phyloP scores from a whole-genome alignment of 805 yeast species.

The Candida gorgasii region DNA sequence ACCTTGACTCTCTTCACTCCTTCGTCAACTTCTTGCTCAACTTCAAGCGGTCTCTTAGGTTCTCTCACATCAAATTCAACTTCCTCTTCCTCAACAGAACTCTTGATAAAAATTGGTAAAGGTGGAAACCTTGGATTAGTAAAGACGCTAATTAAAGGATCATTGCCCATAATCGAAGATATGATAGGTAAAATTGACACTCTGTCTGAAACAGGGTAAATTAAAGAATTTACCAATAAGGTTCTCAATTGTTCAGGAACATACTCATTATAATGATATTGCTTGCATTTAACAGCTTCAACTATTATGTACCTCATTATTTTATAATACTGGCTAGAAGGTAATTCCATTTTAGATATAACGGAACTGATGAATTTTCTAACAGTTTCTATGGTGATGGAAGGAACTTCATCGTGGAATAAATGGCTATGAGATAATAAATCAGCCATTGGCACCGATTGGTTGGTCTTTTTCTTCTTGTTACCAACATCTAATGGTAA shows the following conservation, averaged over 20 bases:
- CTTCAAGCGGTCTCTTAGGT: constrained; percentile 14
- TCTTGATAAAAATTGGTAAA: constrained; percentile 27
- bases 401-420: constrained; percentile 47
- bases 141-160: constrained; percentile 57
- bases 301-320: constrained; percentile 43
- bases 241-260: constrained; percentile 34
- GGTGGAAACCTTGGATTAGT: constrained; percentile 78
- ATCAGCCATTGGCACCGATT: constrained; percentile 61
- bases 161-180: constrained; percentile 48
- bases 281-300: constrained; percentile 34
- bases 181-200: constrained; percentile 74
- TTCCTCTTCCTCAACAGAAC: constrained; percentile 36
- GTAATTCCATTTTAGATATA: constrained; percentile 50
- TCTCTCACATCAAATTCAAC: constrained; percentile 30
- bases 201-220: constrained; percentile 67
- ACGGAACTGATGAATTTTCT: constrained; percentile 51
- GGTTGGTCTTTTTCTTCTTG: constrained; percentile 35
- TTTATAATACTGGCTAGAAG: constrained; percentile 63
- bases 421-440: constrained; percentile 63
- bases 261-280: constrained; percentile 17
- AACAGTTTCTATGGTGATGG: constrained; percentile 31
- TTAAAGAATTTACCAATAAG: constrained; percentile 53
- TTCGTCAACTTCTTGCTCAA: constrained; percentile 32
- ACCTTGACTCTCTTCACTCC: constrained; percentile 1
- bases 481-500: constrained; percentile 17